Conservation (phyloP, 345 rosid species). For the Firmiana major region DNA sequence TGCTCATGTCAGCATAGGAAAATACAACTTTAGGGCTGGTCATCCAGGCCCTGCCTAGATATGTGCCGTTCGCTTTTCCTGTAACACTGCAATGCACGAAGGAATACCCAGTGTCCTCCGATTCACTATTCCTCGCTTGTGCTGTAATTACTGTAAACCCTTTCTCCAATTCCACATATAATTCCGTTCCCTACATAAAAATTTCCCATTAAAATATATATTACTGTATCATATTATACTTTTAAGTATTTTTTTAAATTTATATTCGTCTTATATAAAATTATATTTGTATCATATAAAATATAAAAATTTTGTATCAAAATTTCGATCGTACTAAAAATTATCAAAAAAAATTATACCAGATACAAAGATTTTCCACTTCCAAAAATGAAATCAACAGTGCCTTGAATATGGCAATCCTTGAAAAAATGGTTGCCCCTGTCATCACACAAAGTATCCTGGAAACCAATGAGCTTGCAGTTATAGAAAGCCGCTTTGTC, state of each 20-base stretch:
- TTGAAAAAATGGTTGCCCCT: slow-evolving; percentile 61
- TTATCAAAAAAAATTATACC: slow-evolving; percentile 3
- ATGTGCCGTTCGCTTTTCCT: slow-evolving; percentile 1
- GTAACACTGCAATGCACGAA: background rate
- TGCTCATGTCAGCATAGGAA: too few species aligned
- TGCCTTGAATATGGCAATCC: slow-evolving; percentile 74
- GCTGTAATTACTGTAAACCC: slow-evolving; percentile 54
- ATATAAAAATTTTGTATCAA: too few species aligned
- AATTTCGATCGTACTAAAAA: too few species aligned
- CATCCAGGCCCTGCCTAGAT: slow-evolving; percentile 68
- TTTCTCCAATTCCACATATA: too few species aligned
- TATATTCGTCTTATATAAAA: too few species aligned
- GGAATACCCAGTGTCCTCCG: slow-evolving; percentile 40
- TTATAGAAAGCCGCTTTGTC: slow-evolving; percentile 48
- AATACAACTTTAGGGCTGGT: slow-evolving; percentile 42
- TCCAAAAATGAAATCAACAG: slow-evolving; percentile 76
- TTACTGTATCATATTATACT: too few species aligned
- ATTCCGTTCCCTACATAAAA: too few species aligned
- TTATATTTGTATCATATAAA: too few species aligned
- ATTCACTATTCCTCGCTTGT: slow-evolving; percentile 44
- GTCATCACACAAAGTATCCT: slow-evolving; percentile 61
- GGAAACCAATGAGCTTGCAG: slow-evolving; percentile 45
- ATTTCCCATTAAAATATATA: too few species aligned
- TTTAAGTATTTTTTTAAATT: too few species aligned
- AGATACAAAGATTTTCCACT: slow-evolving; percentile 48